phyloP scores from a whole-genome alignment of 2,329 filamentous ascomycete species.

The Aspergillus calidoustus region DNA sequence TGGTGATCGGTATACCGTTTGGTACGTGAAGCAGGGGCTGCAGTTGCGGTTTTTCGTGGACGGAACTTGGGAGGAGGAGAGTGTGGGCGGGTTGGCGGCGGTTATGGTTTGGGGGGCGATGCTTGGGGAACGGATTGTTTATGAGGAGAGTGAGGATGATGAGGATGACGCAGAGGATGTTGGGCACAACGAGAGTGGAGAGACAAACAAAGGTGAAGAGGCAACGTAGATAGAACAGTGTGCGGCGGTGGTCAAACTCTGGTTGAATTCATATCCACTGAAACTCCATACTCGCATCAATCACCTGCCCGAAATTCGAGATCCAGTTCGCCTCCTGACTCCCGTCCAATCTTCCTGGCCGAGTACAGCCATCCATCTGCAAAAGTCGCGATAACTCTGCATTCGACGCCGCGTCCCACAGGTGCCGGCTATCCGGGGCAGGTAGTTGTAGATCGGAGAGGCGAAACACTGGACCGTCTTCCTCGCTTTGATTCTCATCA shows the following conservation, averaged over 20 bases:
- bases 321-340: constrained; percentile 11
- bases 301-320: background rate
- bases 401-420: constrained; percentile 20
- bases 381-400: constrained; percentile 4
- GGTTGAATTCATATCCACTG: background rate
- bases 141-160: background rate
- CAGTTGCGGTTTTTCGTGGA: background rate
- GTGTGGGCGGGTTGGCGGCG: background rate
- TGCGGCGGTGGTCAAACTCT: too few relatives aligned
- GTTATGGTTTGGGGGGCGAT: background rate
- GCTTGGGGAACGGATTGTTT: background rate
- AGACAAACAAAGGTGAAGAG: background rate
- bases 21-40: background rate
- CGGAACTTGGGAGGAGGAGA: background rate
- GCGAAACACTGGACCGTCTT: constrained; percentile 10
- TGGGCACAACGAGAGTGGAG: too few relatives aligned
- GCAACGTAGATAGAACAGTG: background rate
- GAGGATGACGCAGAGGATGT: background rate
- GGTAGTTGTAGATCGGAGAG: constrained; percentile 27
- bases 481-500: too few relatives aligned
- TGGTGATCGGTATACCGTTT: background rate
- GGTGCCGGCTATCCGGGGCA: constrained; percentile 15
- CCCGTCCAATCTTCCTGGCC: background rate
- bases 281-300: background rate
- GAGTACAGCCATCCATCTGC: background rate